Percentiles rank a stretch among this genome's conserved stretches.
Evolutionary conservation across 176 grass and related monocot species (phyloP).

Genomic region (Aegilops sharonensis): DNA sequence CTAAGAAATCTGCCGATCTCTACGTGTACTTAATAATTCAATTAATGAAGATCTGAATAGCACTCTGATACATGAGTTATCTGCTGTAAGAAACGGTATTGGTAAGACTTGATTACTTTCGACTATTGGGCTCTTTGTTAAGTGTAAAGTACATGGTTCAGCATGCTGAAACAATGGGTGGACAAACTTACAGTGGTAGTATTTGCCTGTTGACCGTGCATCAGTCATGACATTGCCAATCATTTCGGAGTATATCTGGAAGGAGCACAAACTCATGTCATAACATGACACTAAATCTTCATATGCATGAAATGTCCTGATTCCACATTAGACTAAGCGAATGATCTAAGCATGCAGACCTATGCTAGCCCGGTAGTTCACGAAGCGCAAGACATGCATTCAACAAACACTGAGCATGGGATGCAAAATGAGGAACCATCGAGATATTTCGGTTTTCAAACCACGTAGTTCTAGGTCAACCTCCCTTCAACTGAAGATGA

Average conservation of each 20-base stretch:
- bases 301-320: not conserved
- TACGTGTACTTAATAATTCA: not conserved
- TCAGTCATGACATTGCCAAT: constrained; percentile 99
- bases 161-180: not conserved
- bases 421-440: not conserved
- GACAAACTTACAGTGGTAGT: constrained; percentile 94
- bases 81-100: not conserved
- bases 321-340: not conserved
- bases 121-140: not conserved
- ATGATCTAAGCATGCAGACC: not conserved
- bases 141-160: not conserved
- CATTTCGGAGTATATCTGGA: constrained; percentile 99
- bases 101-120: not conserved
- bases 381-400: not conserved
- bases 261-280: not conserved
- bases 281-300: not conserved
- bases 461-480: not conserved
- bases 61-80: not conserved
- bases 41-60: not conserved
- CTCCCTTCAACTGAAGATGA: not conserved
- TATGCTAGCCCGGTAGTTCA: not conserved
- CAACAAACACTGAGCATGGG: not conserved
- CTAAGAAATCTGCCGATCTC: not conserved
- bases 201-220: constrained; percentile 96
- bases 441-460: not conserved